phyloP scores from a whole-genome alignment of 2,329 filamentous ascomycete genomes.

The Mollisiaceae sp. region DNA sequence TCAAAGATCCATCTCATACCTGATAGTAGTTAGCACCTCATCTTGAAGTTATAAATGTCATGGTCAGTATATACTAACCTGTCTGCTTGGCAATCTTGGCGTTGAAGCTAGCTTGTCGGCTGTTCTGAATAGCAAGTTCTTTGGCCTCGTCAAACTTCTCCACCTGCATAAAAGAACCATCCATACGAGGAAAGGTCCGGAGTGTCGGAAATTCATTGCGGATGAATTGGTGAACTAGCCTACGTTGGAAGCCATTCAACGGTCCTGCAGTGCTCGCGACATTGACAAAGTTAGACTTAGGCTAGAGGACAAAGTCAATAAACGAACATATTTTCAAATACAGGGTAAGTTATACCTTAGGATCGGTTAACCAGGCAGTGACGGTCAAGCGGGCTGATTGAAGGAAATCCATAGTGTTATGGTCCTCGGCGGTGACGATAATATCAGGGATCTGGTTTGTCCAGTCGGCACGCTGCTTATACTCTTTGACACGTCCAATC shows the following conservation, averaged over 20 bases:
- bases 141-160: slow-evolving; percentile 36
- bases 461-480: slow-evolving; percentile 38
- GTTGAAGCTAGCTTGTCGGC: slow-evolving; percentile 28
- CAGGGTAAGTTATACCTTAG: slow-evolving; percentile 24
- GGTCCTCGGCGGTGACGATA: slow-evolving; percentile 33
- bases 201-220: slow-evolving; percentile 59
- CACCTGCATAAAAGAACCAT: slow-evolving; percentile 42
- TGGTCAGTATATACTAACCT: slow-evolving; percentile 24
- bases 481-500: slow-evolving; percentile 47
- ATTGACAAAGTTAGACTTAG: slow-evolving; percentile 49
- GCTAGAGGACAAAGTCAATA: slow-evolving; percentile 21
- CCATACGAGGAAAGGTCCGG: slow-evolving; percentile 33
- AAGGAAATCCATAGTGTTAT: slow-evolving; percentile 35
- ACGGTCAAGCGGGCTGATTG: slow-evolving; percentile 35
- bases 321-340: background rate
- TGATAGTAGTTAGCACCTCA: slow-evolving; percentile 27
- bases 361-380: slow-evolving; percentile 33
- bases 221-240: slow-evolving; percentile 70
- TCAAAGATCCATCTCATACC: slow-evolving; percentile 43
- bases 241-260: slow-evolving; percentile 65
- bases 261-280: slow-evolving; percentile 47
- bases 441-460: slow-evolving; percentile 36
- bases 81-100: slow-evolving; percentile 33
- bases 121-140: slow-evolving; percentile 21
- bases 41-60: slow-evolving; percentile 32